Base-by-base conservation (phyloP, 768 basidiomycete species). In the Tulasnella sp. region DNA sequence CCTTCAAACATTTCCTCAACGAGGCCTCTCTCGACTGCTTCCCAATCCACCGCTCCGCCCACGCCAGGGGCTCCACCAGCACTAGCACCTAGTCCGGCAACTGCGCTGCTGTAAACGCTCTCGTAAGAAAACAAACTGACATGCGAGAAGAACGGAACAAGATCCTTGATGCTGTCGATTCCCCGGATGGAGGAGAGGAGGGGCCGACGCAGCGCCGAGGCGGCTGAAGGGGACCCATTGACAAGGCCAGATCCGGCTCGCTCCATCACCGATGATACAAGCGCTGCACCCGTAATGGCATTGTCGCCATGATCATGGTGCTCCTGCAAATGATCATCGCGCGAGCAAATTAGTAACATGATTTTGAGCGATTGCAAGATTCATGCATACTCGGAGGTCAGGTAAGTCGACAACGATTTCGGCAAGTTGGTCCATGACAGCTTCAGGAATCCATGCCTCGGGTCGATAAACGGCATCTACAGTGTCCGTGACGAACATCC, bases 401-500 rank as follows among this genome's bases (percentile, higher is more conserved):
- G 91, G 90, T 47, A 92, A 83, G 72, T 83, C 88, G n/a, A 86
- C 86, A 16, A 91, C 85, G 42, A 94, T 86, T 75, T 95, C 94
- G 52, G 93, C 89, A 0, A 98, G 83, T 71, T 90, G 90, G 78
- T 99, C 97, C 80, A 98, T 86, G 83, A 97, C 88, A 2, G 94
- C 90, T 75, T 91, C 90, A 0, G 95, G 92, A 72, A 83, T 83
- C 86, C 90, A 94, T 62, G 88, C 83, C 72, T 94, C 89, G 0
- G 94, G 91, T 19, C 88, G 89, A 80, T 94, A 95, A 39, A 95
- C 86, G 0, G 96, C 95, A 77, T 98, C 97, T 6, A 95, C 92
- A 0, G 96, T 98, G 79, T 99, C 96, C 2, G 95, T 97, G 52
- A 98, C 88, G 79, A 98, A 99, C 77, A 97, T 92, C 96, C 97